Conservation (phyloP, 768 basidiomycete species). For the Calvatia gigantea region DNA sequence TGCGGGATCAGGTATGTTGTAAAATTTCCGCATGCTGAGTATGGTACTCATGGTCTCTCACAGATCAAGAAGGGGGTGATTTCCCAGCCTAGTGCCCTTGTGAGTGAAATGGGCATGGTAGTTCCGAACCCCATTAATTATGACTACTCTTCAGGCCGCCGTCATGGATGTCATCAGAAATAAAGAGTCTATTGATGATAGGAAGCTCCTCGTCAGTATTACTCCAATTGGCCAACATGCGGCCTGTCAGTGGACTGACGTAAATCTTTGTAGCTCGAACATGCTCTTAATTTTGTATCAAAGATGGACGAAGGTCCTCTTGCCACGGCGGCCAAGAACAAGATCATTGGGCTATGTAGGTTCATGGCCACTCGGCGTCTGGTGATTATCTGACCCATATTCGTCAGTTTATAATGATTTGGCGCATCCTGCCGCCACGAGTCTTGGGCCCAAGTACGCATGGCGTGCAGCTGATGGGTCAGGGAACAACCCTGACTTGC, state of each 20-base stretch:
- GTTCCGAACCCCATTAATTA: background rate
- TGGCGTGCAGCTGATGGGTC: constrained; percentile 79
- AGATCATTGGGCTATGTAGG: constrained; percentile 56
- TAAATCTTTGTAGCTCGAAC: constrained; percentile 53
- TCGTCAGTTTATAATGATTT: constrained; percentile 76
- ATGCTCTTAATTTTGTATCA: constrained; percentile 61
- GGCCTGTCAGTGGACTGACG: background rate
- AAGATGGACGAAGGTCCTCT: constrained; percentile 47
- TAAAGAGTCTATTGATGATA: constrained; percentile 65
- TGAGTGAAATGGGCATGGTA: constrained; percentile 21
- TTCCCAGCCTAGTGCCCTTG: constrained; percentile 38
- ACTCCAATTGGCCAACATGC: background rate
- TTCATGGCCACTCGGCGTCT: constrained; percentile 8
- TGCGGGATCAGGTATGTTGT: constrained; percentile 37
- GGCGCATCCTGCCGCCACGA: constrained; percentile 72
- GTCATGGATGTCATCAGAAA: constrained; percentile 60
- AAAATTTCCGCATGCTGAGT: background rate
- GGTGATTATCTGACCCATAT: background rate
- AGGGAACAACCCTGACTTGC: constrained; percentile 65
- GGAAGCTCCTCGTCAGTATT: constrained; percentile 66
- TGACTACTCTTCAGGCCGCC: constrained; percentile 40
- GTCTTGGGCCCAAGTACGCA: constrained; percentile 55
- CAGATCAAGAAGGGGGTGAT: constrained; percentile 41
- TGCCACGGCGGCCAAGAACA: constrained; percentile 36
- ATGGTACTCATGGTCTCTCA: background rate